A percentile compares a stretch with the other conserved stretches of the same genome.
Conservation (phyloP, 495 filamentous ascomycete species). For the Penicillium manginii region DNA sequence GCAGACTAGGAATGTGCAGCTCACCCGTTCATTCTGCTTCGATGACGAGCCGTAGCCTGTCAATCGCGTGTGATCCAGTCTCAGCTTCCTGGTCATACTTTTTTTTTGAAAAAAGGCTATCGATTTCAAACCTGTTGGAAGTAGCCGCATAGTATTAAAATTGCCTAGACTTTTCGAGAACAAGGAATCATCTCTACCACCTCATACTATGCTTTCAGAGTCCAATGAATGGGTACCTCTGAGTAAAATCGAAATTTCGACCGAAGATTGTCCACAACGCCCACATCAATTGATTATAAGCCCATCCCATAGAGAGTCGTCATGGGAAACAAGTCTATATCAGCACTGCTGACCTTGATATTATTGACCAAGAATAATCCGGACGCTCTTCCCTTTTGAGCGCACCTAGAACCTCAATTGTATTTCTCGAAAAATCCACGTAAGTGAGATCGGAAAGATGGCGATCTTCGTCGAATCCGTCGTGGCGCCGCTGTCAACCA, state of each 20-base stretch:
- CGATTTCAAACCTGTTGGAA: background rate
- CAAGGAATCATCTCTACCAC: too few relatives aligned
- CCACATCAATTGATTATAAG: too few relatives aligned
- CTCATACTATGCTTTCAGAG: too few relatives aligned
- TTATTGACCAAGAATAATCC: background rate
- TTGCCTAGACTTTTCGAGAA: too few relatives aligned
- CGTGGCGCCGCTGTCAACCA: slow-evolving; percentile 16
- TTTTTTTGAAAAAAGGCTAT: background rate
- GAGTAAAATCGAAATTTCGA: too few relatives aligned
- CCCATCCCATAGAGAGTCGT: too few relatives aligned
- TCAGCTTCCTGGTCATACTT: background rate
- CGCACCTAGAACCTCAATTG: background rate
- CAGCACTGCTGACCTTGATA: too few relatives aligned
- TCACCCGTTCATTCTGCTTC: background rate
- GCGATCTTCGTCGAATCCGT: slow-evolving; percentile 30
- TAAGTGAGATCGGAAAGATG: slow-evolving; percentile 8
- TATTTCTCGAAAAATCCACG: background rate
- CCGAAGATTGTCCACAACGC: too few relatives aligned
- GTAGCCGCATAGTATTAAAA: too few relatives aligned
- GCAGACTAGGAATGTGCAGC: background rate
- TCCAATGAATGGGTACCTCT: too few relatives aligned
- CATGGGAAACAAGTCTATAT: too few relatives aligned
- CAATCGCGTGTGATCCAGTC: background rate
- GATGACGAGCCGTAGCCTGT: background rate
- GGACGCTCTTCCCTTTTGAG: background rate